Conservation (phyloP, 208 protist genomes). For the Trypanosoma theileri region DNA sequence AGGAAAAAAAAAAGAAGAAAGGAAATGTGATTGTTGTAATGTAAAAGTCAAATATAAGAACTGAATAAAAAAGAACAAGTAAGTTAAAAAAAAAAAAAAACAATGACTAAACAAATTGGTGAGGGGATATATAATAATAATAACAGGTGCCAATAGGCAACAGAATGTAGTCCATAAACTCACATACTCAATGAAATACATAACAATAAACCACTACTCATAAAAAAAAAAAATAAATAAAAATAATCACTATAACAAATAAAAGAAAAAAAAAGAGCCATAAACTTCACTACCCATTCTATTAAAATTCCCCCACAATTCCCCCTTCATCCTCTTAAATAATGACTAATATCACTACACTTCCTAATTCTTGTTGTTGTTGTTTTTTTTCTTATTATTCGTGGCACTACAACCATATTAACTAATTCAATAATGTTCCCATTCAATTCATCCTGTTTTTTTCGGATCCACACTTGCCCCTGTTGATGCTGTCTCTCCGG, state of each 20-base stretch:
- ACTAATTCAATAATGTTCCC: background rate
- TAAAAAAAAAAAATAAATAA: constrained; percentile 11
- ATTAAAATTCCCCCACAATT: background rate
- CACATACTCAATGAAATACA: no score
- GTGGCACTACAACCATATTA: background rate
- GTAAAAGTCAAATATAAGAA: constrained; percentile 18
- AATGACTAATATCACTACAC: background rate
- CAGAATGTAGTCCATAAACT: no score
- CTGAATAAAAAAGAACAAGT: constrained; percentile 10
- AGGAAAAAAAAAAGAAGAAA: constrained; percentile 14
- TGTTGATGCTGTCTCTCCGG: background rate
- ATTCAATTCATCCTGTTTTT: background rate
- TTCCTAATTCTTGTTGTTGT: background rate
- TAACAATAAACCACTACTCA: background rate
- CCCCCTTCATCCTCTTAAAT: background rate
- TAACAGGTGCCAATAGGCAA: no score
- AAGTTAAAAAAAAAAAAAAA: constrained; percentile 4
- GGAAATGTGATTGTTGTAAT: background rate
- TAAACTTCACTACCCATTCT: background rate
- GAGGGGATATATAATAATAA: no score
- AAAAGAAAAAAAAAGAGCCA: background rate
- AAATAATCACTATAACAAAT: background rate
- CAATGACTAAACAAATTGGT: no score
- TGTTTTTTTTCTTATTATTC: background rate
- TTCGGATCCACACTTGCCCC: background rate